Percentiles rank a stretch among this genome's conserved stretches.
phyloP scores from a whole-genome alignment of 2,329 filamentous ascomycete genomes.

The Botryotinia narcissicola region DNA sequence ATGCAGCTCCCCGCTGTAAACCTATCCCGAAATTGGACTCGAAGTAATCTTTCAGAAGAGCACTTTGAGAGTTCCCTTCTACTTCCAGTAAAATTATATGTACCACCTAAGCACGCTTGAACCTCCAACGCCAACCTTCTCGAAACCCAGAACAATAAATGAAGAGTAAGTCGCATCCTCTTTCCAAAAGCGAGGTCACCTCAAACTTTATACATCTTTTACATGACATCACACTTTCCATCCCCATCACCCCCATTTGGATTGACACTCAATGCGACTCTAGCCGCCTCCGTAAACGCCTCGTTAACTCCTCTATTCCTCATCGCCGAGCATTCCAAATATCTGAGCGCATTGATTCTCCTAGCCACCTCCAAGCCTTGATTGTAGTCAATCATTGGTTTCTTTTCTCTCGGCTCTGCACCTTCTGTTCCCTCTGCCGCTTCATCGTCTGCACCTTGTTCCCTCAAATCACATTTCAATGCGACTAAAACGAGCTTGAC shows the following conservation, averaged over 20 bases:
- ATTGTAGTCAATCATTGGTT: slow-evolving; percentile 82
- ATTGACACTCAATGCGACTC: slow-evolving; percentile 79
- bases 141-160: background rate
- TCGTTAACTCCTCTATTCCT: slow-evolving; percentile 97
- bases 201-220: background rate
- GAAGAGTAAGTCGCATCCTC: background rate
- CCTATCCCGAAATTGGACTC: background rate
- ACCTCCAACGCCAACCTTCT: slow-evolving; percentile 6
- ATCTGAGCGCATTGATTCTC: slow-evolving; percentile 87
- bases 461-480: slow-evolving; percentile 92
- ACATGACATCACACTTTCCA: slow-evolving; percentile 61
- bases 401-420: slow-evolving; percentile 54
- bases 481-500: slow-evolving; percentile 95
- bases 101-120: background rate
- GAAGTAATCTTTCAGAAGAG: background rate
- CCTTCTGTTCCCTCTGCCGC: slow-evolving; percentile 41
- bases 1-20: background rate
- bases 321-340: slow-evolving; percentile 98
- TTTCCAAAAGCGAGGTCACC: background rate
- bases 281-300: slow-evolving; percentile 94
- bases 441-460: slow-evolving; percentile 65
- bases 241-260: slow-evolving; percentile 57
- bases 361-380: slow-evolving; percentile 88
- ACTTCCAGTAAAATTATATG: background rate
- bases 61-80: background rate